phyloP scores from a whole-genome alignment of 441 rosid genomes.

The Flueggea neowawraea region DNA sequence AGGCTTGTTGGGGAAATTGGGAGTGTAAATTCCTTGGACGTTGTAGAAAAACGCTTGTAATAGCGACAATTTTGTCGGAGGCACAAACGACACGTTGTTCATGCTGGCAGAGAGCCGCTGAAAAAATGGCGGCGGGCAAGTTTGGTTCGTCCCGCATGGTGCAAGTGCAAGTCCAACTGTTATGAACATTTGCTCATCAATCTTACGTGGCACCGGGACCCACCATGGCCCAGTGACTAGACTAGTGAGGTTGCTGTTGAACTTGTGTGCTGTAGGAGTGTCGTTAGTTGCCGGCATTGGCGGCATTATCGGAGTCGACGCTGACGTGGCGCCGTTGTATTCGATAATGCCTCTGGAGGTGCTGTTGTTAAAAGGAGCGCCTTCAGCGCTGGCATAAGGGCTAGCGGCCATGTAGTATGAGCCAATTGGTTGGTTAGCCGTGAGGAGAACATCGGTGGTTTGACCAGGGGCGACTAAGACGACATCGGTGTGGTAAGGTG shows the following conservation, averaged over 20 bases:
- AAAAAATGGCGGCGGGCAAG: conserved; percentile 35
- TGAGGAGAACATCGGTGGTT: conserved; percentile 68
- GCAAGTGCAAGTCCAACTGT: conserved; percentile 62
- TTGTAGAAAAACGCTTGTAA: conserved; percentile 58
- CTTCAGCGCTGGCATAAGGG: conserved; percentile 47
- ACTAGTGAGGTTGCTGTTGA: conserved; percentile 48
- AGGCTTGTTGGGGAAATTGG: conserved; percentile 67
- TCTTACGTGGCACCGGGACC: conserved; percentile 58
- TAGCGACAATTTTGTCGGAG: conserved; percentile 47
- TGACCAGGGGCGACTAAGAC: conserved; percentile 75
- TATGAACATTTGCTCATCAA: conserved; percentile 66
- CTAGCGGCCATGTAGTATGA: conserved; percentile 85
- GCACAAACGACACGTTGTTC: conserved; percentile 66
- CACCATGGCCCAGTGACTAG: conserved; percentile 47
- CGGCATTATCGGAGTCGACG: conserved; percentile 54
- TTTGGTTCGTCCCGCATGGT: conserved; percentile 33
- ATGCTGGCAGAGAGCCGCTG: conserved; percentile 59
- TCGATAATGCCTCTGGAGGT: conserved; percentile 67
- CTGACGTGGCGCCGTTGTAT: conserved; percentile 29
- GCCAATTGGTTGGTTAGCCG: conserved; percentile 51
- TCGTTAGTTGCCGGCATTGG: conserved; percentile 53
- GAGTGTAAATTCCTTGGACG: conserved; percentile 53
- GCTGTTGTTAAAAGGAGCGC: conserved; percentile 32
- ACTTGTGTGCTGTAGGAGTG: conserved; percentile 62
- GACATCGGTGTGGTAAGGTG: conserved; percentile 62